These are phyloP conservation scores for Erodium moschatum DNA, from an alignment of 441 rosid species.

Conservation along the genomic window DNA sequence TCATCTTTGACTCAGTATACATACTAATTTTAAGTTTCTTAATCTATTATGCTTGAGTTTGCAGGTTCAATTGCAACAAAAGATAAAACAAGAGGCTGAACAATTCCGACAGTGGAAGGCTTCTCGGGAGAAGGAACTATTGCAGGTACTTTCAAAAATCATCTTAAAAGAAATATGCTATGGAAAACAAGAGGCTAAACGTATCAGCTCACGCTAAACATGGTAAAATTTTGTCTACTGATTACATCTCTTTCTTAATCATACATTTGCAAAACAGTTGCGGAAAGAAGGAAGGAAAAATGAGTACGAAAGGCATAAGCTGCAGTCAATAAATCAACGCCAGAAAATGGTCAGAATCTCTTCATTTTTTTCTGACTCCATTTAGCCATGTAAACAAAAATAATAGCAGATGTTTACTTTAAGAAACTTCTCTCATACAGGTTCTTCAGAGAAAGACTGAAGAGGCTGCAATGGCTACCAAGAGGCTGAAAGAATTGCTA, in stretches of 20 bases:
- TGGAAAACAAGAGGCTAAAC: neutral
- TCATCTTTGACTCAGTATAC: neutral
- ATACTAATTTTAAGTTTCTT: too few species aligned
- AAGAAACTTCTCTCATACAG: constrained; percentile 32
- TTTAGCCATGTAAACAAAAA: neutral
- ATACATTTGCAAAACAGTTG: constrained; percentile 36
- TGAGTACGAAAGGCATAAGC: constrained; percentile 94
- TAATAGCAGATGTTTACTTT: constrained; percentile 12
- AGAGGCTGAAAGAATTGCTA: constrained; percentile 86
- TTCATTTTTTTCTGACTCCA: constrained; percentile 2
- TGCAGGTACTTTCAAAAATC: constrained; percentile 21
- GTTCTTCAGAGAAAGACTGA: constrained; percentile 99
- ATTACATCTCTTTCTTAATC: constrained; percentile 6
- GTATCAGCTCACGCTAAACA: too few species aligned
- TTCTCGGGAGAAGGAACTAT: constrained; percentile 28
- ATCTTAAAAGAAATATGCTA: neutral
- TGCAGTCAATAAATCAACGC: constrained; percentile 92
- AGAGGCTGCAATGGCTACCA: constrained; percentile 98
- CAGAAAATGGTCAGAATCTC: constrained; percentile 76
- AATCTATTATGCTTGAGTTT: neutral
- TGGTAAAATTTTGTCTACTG: too few species aligned
- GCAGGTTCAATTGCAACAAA: constrained; percentile 30
- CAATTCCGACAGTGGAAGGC: constrained; percentile 31
- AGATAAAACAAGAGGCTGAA: constrained; percentile 29
- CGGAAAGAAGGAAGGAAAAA: constrained; percentile 93